A percentile compares a stretch with the other conserved stretches of the same genome.
Evolutionary conservation across 345 rosid species (phyloP).

Genomic region (Sapria himalayana): DNA sequence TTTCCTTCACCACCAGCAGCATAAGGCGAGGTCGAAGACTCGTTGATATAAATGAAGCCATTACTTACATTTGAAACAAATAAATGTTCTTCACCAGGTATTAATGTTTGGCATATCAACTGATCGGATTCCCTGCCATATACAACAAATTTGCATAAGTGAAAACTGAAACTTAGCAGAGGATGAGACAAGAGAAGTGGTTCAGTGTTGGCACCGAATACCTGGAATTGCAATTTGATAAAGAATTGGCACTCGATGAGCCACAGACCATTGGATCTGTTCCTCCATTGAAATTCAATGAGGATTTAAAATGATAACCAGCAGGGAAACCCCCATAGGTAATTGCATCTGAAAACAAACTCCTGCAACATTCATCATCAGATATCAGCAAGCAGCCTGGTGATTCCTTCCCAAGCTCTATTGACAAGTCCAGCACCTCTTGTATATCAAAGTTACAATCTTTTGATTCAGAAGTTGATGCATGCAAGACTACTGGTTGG

Average conservation of each 20-base stretch:
- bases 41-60: slow-evolving; percentile 28
- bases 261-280: slow-evolving; percentile 15
- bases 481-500: slow-evolving; percentile 17
- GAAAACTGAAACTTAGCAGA: no score
- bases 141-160: no score
- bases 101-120: slow-evolving; percentile 18
- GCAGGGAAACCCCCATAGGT: slow-evolving; percentile 20
- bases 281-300: slow-evolving; percentile 16
- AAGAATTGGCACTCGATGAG: slow-evolving; percentile 24
- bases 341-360: slow-evolving; percentile 42
- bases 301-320: slow-evolving; percentile 19
- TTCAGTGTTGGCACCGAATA: no score
- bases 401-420: slow-evolving; percentile 27
- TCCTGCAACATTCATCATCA: slow-evolving; percentile 77
- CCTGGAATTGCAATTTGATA: no score
- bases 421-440: slow-evolving; percentile 22
- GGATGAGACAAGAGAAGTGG: no score
- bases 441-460: slow-evolving; percentile 32
- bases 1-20: slow-evolving; percentile 16
- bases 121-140: slow-evolving; percentile 21
- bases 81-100: slow-evolving; percentile 30
- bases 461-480: slow-evolving; percentile 14
- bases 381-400: slow-evolving; percentile 39
- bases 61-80: slow-evolving; percentile 14
- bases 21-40: slow-evolving; percentile 22